Evolutionary conservation across 108 stramenopile genomes (phyloP).

Genomic region (Skeletonema marinoi): DNA sequence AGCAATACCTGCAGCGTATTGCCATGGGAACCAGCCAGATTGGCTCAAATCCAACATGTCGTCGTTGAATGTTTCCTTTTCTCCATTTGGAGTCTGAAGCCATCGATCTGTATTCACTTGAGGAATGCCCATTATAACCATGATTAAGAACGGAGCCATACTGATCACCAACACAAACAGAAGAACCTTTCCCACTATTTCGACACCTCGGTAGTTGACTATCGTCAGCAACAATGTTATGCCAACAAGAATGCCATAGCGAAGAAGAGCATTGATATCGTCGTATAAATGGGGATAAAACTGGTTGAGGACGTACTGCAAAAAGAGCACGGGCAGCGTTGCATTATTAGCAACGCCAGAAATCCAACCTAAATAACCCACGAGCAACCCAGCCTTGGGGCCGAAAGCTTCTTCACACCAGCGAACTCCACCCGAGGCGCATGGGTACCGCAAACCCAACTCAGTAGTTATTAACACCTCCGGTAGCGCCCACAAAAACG

Average conservation of each 20-base stretch:
- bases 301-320: constrained; percentile 77
- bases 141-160: constrained; percentile 68
- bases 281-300: constrained; percentile 31
- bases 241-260: constrained; percentile 15
- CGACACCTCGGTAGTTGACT: constrained; percentile 65
- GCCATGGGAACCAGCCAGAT: constrained; percentile 37
- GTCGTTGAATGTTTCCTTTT: constrained; percentile 29
- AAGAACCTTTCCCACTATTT: constrained; percentile 54
- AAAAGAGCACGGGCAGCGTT: constrained; percentile 83
- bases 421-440: constrained; percentile 86
- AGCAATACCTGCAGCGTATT: constrained; percentile 40
- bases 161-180: constrained; percentile 50
- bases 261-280: constrained; percentile 21
- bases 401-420: constrained; percentile 92
- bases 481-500: constrained; percentile 91
- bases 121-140: constrained; percentile 52
- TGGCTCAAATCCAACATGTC: constrained; percentile 14
- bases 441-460: constrained; percentile 87
- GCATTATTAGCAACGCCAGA: constrained; percentile 92
- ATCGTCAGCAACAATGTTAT: constrained; percentile 19
- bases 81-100: constrained; percentile 50
- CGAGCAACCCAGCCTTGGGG: constrained; percentile 70
- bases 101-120: constrained; percentile 56
- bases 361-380: constrained; percentile 91
- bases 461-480: constrained; percentile 93